These are phyloP conservation scores for Monilinia vaccinii-corymbosi DNA, from an alignment of 2,329 filamentous ascomycete genomes.

Conservation along the genomic window DNA sequence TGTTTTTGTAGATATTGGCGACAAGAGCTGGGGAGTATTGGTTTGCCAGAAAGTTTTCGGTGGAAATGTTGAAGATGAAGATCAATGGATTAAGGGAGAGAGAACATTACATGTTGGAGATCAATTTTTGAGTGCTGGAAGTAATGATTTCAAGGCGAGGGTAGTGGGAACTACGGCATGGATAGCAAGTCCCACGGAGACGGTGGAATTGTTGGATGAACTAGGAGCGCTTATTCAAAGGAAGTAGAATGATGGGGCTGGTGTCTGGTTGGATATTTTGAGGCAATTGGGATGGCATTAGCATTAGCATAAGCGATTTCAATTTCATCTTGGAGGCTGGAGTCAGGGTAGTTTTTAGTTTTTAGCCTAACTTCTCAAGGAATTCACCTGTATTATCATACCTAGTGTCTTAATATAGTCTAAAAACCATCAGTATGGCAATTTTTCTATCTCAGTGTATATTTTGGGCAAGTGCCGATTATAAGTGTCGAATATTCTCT, in stretches of 20 bases:
- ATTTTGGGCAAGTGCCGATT: not conserved
- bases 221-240: slow-evolving; percentile 43
- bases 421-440: not conserved
- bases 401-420: not conserved
- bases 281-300: not conserved
- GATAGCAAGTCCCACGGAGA: slow-evolving; percentile 91
- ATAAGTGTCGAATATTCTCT: not conserved
- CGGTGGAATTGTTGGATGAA: slow-evolving; percentile 82
- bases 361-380: not conserved
- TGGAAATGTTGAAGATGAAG: slow-evolving; percentile 23
- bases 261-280: not conserved
- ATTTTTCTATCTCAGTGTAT: no score
- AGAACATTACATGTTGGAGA: slow-evolving; percentile 92
- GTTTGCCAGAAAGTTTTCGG: slow-evolving; percentile 90
- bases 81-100: slow-evolving; percentile 49
- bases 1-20: slow-evolving; percentile 96
- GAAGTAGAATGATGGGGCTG: not conserved
- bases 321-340: not conserved
- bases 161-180: slow-evolving; percentile 91
- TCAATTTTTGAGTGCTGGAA: slow-evolving; percentile 89
- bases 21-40: slow-evolving; percentile 92
- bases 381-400: not conserved
- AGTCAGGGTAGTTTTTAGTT: not conserved
- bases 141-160: slow-evolving; percentile 94
- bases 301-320: not conserved